Percentiles rank a stretch among this genome's conserved stretches.
These are phyloP conservation scores for Candida boidinii DNA, from an alignment of 805 yeast genomes.

Conservation along the genomic window DNA sequence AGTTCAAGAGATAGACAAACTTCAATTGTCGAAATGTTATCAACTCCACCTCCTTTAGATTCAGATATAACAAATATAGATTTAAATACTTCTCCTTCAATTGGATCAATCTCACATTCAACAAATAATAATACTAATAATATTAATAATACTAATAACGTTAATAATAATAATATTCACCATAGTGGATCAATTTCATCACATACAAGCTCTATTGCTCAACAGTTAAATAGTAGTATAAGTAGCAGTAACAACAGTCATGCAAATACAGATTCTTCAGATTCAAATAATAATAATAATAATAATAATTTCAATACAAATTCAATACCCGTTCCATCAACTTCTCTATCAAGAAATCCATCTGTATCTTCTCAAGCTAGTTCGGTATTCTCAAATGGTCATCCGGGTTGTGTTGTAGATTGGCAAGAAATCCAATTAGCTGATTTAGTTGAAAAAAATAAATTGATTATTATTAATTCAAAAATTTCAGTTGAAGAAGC, in stretches of 20 bases:
- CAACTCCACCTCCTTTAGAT: conserved; percentile 67
- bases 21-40: conserved; percentile 65
- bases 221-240: no score
- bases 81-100: conserved; percentile 3
- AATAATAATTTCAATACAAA: not conserved
- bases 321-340: not conserved
- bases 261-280: conserved; percentile 2
- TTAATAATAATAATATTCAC: no score
- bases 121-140: not conserved
- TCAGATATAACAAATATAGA: conserved; percentile 8
- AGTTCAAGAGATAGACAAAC: conserved; percentile 48
- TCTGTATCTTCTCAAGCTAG: conserved; percentile 23
- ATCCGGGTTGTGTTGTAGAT: conserved; percentile 29
- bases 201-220: no score
- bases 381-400: conserved; percentile 5
- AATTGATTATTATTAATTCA: conserved; percentile 62
- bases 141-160: no score
- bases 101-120: conserved; percentile 1
- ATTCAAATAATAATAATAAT: conserved; percentile 1
- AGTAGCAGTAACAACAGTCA: conserved; percentile 2
- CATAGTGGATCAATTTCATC: no score
- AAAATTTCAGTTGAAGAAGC: conserved; percentile 78
- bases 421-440: conserved; percentile 69
- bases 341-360: conserved; percentile 27
- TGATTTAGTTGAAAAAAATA: conserved; percentile 72